Conservation (phyloP, 768 basidiomycete genomes). For the Chalciporus pseudorubinellus region DNA sequence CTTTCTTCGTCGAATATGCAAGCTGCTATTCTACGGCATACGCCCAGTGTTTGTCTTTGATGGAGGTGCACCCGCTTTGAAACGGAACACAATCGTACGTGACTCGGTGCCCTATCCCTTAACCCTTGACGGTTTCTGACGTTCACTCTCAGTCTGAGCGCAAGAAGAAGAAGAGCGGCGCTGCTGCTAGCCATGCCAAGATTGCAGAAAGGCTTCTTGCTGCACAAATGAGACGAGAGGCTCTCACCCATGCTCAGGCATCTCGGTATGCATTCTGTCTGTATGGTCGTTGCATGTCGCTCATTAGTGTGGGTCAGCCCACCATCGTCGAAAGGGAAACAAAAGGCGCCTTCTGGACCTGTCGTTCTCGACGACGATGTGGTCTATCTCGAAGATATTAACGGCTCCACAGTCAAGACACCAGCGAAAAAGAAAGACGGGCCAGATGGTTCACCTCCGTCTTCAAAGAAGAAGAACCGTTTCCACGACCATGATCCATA, state of each 20-base stretch:
- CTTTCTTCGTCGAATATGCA: conserved; percentile 85
- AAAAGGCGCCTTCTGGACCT: conserved; percentile 43
- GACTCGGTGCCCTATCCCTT: background rate
- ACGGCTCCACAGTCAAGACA: conserved; percentile 51
- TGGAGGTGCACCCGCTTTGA: conserved; percentile 90
- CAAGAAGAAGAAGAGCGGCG: conserved; percentile 88
- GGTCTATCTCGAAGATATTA: conserved; percentile 88
- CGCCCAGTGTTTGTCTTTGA: conserved; percentile 99
- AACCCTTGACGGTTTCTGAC: background rate
- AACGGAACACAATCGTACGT: conserved; percentile 84
- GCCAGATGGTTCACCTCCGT: conserved; percentile 39
- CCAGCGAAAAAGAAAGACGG: conserved; percentile 34
- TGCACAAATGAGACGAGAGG: conserved; percentile 89
- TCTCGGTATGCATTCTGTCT: conserved; percentile 38
- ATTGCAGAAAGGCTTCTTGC: conserved; percentile 91
- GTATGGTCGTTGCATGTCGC: background rate
- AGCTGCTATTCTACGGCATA: conserved; percentile 95
- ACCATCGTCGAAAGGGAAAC: conserved; percentile 41
- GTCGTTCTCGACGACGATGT: conserved; percentile 65
- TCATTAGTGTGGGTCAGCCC: conserved; percentile 14
- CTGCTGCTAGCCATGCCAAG: conserved; percentile 79
- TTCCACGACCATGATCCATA: conserved; percentile 89
- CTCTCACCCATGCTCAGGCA: conserved; percentile 60
- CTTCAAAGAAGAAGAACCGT: conserved; percentile 57
- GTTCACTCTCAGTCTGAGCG: conserved; percentile 63